Evolutionary conservation across 371 early-diverging fungal genomes (phyloP).

Genomic region (Mitosporidium daphniae): DNA sequence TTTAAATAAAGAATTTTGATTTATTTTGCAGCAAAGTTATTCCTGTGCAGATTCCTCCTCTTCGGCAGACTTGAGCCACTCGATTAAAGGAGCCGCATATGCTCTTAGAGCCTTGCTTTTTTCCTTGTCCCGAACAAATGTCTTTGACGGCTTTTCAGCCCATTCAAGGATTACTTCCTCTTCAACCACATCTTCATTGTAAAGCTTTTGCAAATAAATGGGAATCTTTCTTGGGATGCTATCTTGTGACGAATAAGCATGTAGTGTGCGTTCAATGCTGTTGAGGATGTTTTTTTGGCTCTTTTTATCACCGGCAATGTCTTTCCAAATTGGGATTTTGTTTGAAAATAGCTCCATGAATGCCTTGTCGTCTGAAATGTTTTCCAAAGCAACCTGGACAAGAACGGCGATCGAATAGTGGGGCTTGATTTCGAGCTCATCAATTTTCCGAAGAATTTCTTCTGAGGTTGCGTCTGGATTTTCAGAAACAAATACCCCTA

Average conservation of each 20-base stretch:
- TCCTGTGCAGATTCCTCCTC: slow-evolving; percentile 8
- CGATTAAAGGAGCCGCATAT: slow-evolving; percentile 46
- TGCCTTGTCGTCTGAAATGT: slow-evolving; percentile 7
- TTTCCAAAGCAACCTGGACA: slow-evolving; percentile 8
- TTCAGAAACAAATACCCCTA: background rate
- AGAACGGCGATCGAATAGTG: slow-evolving; percentile 10
- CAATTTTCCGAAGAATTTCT: slow-evolving; percentile 1
- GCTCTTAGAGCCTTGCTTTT: slow-evolving; percentile 26
- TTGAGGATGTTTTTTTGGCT: slow-evolving; percentile 48
- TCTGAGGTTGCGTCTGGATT: background rate
- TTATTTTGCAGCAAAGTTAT: no score
- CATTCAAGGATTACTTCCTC: slow-evolving; percentile 51
- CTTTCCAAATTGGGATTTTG: slow-evolving; percentile 21
- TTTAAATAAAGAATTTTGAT: no score
- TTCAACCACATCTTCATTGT: slow-evolving; percentile 49
- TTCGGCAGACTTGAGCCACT: slow-evolving; percentile 30
- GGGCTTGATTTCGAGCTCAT: background rate
- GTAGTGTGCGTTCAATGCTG: slow-evolving; percentile 52
- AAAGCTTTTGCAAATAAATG: slow-evolving; percentile 38
- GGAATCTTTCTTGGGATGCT: slow-evolving; percentile 24
- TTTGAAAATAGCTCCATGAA: slow-evolving; percentile 8
- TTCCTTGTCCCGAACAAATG: slow-evolving; percentile 29
- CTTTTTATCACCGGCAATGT: slow-evolving; percentile 28
- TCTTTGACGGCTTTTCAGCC: slow-evolving; percentile 52
- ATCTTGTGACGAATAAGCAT: slow-evolving; percentile 14